Percentiles rank a stretch among this genome's conserved stretches.
Conservation (phyloP, 345 rosid genomes). For the Hibiscus mutabilis region DNA sequence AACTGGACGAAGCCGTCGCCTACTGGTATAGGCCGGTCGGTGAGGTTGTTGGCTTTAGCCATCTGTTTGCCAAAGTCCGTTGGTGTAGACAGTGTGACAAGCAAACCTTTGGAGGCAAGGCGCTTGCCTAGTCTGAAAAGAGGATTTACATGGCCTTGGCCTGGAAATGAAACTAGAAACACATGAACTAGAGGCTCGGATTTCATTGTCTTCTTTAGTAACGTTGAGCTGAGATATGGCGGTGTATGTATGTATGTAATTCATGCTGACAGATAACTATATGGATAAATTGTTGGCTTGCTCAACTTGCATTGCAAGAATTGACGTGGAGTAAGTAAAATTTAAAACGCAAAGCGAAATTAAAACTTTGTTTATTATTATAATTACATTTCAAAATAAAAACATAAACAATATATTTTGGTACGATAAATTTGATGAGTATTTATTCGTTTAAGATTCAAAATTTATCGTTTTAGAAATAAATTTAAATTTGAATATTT, state of each 20-base stretch:
- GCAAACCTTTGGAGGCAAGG: constrained; percentile 72
- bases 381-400: too few relatives aligned
- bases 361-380: too few relatives aligned
- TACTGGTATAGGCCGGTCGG: constrained; percentile 37
- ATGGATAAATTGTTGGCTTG: not conserved
- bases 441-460: too few relatives aligned
- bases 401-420: too few relatives aligned
- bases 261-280: not conserved
- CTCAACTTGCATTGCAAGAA: not conserved
- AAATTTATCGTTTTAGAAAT: too few relatives aligned
- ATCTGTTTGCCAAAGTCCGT: constrained; percentile 46
- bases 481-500: too few relatives aligned
- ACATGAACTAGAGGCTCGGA: constrained; percentile 46
- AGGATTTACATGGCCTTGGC: constrained; percentile 82
- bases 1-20: constrained; percentile 64
- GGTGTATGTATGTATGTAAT: not conserved
- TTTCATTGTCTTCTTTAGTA: constrained; percentile 23
- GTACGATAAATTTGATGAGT: too few relatives aligned
- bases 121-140: constrained; percentile 71
- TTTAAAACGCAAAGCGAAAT: too few relatives aligned
- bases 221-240: constrained; percentile 7
- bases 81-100: constrained; percentile 57
- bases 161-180: constrained; percentile 68
- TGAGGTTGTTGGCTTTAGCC: constrained; percentile 39
- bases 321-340: too few relatives aligned